Evolutionary conservation across 2,329 filamentous ascomycete species (phyloP).

Genomic region (Tolypocladium amazonense): DNA sequence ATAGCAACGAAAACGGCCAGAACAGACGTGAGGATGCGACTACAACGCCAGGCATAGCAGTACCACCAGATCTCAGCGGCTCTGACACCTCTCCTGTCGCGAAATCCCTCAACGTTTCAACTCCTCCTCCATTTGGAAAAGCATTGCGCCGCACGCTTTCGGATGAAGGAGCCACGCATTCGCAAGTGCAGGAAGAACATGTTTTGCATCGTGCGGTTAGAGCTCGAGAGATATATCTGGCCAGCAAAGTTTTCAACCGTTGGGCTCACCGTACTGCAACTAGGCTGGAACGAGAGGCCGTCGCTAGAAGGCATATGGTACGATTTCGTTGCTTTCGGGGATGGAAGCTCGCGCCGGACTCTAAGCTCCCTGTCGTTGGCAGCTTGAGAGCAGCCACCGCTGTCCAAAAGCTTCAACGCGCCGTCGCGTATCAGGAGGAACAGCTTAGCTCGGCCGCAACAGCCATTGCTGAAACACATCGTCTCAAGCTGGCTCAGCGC

Average conservation of each 20-base stretch:
- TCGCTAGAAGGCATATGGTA: conserved; percentile 61
- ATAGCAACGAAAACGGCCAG: not conserved
- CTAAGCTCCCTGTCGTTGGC: conserved; percentile 17
- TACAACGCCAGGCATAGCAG: not conserved
- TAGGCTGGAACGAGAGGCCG: conserved; percentile 53
- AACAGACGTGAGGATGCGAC: not conserved
- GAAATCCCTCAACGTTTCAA: not conserved
- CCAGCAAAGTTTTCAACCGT: conserved; percentile 25
- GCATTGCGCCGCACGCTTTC: not conserved
- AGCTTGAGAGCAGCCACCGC: conserved; percentile 17
- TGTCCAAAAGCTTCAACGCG: conserved; percentile 23
- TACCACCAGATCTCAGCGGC: not conserved
- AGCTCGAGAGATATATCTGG: conserved; percentile 54
- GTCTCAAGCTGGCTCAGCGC: conserved; percentile 7
- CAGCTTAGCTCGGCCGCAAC: conserved; percentile 14
- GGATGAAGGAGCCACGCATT: not conserved
- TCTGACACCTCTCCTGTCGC: not conserved
- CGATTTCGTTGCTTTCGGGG: conserved; percentile 35
- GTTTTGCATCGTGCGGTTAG: conserved; percentile 43
- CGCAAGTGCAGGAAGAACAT: conserved; percentile 6
- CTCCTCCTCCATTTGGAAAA: not conserved
- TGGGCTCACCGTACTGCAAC: conserved; percentile 59
- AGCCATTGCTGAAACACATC: conserved; percentile 10
- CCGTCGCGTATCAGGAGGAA: conserved; percentile 14
- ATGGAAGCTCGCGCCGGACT: conserved; percentile 22